Evolutionary conservation across 306 rosid genomes (phyloP).

Genomic region (Sicyos edulis): DNA sequence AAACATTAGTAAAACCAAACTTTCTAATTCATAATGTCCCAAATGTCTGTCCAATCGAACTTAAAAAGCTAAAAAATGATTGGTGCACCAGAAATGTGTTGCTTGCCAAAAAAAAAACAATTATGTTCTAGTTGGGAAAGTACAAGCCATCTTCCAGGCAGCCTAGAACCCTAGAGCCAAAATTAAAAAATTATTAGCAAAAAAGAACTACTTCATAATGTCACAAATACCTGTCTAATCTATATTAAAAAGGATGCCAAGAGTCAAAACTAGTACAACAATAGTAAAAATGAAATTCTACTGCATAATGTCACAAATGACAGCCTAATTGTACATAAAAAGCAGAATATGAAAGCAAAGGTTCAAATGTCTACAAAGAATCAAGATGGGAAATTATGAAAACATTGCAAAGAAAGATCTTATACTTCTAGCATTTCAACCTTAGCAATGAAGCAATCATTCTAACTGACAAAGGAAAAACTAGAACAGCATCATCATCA

Average conservation of each 20-base stretch:
- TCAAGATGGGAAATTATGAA: not conserved
- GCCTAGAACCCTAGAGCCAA: constrained; percentile 43
- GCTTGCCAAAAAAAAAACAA: constrained; percentile 46
- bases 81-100: constrained; percentile 54
- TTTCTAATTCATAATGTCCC: not conserved
- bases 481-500: not conserved
- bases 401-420: not conserved
- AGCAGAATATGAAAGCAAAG: not conserved
- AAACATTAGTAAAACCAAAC: not conserved
- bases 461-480: not conserved
- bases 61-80: not conserved
- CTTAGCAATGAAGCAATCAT: not conserved
- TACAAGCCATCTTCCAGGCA: constrained; percentile 69
- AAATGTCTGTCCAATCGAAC: not conserved
- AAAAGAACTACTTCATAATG: not conserved
- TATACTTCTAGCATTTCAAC: not conserved
- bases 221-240: not conserved
- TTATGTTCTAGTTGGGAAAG: constrained; percentile 27
- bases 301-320: not conserved
- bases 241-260: constrained; percentile 35
- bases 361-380: not conserved
- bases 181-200: not conserved
- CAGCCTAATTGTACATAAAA: not conserved
- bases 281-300: not conserved
- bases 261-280: constrained; percentile 5